phyloP scores from a whole-genome alignment of 345 rosid species.

The Euclidium syriacum region DNA sequence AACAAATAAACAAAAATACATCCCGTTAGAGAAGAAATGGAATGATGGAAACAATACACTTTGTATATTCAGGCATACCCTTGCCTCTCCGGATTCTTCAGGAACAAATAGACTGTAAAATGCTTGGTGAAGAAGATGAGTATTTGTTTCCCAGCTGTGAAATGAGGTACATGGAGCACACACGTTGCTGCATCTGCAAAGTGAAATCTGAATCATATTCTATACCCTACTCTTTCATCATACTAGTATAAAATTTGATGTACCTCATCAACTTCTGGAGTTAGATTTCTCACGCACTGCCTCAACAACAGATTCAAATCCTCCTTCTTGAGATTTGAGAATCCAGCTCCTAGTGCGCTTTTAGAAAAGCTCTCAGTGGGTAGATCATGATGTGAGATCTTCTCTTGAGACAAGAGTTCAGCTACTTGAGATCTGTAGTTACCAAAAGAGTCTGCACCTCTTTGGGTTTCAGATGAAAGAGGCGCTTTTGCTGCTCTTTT shows the following conservation, averaged over 20 bases:
- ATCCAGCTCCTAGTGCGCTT: slow-evolving; percentile 31
- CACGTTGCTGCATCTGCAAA: slow-evolving; percentile 15
- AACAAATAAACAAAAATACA: background rate
- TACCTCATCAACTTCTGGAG: slow-evolving; percentile 57
- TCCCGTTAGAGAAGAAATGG: background rate
- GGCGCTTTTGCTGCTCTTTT: slow-evolving; percentile 14
- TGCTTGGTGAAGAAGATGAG: background rate
- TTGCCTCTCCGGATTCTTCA: slow-evolving; percentile 3
- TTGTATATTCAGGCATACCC: background rate
- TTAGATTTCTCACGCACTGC: slow-evolving; percentile 37
- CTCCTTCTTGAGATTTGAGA: slow-evolving; percentile 40
- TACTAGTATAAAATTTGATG: background rate
- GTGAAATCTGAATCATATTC: background rate
- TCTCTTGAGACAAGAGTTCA: slow-evolving; percentile 38
- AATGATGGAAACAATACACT: background rate
- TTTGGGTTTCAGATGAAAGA: slow-evolving; percentile 17
- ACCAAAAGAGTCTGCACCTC: slow-evolving; percentile 41
- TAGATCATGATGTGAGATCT: slow-evolving; percentile 7
- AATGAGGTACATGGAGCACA: background rate
- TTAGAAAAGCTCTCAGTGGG: slow-evolving; percentile 18
- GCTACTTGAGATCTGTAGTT: slow-evolving; percentile 37
- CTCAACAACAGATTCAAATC: slow-evolving; percentile 44
- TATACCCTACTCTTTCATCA: background rate
- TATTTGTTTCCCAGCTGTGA: background rate
- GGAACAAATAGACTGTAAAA: background rate